Base-by-base conservation (phyloP, 805 yeast species). In the Lachancea cidri region DNA sequence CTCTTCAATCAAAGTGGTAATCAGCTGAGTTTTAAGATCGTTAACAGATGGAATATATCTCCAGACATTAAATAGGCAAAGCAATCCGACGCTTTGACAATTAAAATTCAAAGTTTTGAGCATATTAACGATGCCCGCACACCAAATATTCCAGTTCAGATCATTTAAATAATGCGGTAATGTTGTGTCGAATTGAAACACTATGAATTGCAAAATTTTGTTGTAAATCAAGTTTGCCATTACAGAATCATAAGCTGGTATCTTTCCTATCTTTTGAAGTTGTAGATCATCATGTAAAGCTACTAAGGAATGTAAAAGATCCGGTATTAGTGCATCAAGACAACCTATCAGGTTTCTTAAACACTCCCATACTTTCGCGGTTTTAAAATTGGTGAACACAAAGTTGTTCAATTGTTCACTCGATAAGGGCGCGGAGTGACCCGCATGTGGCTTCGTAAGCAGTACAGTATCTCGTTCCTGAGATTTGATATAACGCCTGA, bases 61-160 rank as follows among this genome's bases (percentile, higher is more conserved):
- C 66, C 66, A 61, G 6, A 48, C 44, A 41, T 62, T 62, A 38
- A 62, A 60, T 8, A 60, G 38, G 17, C 53, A 49, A 3, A 54
- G 19, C 2, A 59, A 33, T 5, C 57, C 54, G 18, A 47, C 48
- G 3, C 42, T 43, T 43, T 60, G 65, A 22, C 53, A 47, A 30
- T 57, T 54, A 18, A 41, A 45, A 36, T 51, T 50, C 15, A 49
- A 40, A 1, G 65, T 60, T 35, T 42, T 53, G 13, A 60, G 24
- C 52, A 58, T 49, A 35, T 48, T 50, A 9, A 52, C 29, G 2
- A 54, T 41, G 2, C 64, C 64, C 2, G 35, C 24, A 7, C 42
- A 35, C 65, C 65, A 62, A 9, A 17, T 19, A 8, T 46, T 36
- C 66, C 65, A 62, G 17, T 53, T 38, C 9, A 60, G 29, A 27